Base-by-base conservation (phyloP, 768 basidiomycete species). In the Kwoniella mangroviensis region DNA sequence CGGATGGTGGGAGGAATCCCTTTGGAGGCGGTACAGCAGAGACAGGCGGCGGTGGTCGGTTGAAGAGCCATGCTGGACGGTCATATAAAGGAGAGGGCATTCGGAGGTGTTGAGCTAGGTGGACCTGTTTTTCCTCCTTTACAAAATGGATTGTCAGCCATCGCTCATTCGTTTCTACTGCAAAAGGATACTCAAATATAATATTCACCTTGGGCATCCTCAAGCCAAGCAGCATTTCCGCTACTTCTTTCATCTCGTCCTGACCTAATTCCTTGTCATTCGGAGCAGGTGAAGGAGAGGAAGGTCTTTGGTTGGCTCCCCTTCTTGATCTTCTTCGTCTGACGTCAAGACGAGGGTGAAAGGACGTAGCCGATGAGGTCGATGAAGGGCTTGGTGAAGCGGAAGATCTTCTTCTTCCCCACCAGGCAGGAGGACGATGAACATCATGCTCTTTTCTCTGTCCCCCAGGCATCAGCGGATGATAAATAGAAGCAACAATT, bases 61-160 rank as follows among this genome's bases (percentile, higher is more conserved):
- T 64, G 49, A 53, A 64, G 4, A 64, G 17, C 63, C 63, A 64
- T 34, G 34, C 34, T 34, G 12, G 63, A 34, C 15, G 63, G 63
- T 26, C 45, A 22, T 19, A 13, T n/a, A 19, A 52, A 19, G 59
- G 60, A 26, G 19, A 61, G 7, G 17, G 9, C 22, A 13, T 3
- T 49, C 45, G 45, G 12, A 15, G 45, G 12, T 49, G 5, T 4
- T 2, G 45, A 6, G 12, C 13, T 49, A 3, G 45, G 4, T 49
- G 45, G 15, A 6, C 13, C 45, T 7, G 45, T 49, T 49, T 13
- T 15, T 19, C 19, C 45, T 49, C 34, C 34, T 34, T 4, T 7
- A 34, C 34, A 34, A 34, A 26, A 34, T 34, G 34, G 34, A 34
- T 34, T 34, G 6, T 34, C 34, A 34, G 34, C 34, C 34, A 34